A percentile compares a stretch with the other conserved stretches of the same genome.
These are phyloP conservation scores for Gentiana macrophylla DNA, from an alignment of 257 asterid genomes.

Conservation along the genomic window DNA sequence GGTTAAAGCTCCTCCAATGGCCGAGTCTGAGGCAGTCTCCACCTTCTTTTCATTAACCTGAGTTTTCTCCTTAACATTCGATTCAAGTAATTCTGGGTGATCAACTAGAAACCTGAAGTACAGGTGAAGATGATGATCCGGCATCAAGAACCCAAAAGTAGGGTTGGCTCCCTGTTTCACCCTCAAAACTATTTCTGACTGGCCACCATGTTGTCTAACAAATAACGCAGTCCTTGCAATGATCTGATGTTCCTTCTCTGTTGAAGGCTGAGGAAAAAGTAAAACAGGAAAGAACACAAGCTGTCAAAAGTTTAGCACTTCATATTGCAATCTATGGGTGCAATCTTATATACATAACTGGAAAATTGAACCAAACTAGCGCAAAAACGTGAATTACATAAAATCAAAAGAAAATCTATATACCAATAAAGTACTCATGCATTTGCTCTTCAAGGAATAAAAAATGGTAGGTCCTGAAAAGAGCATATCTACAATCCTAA, in stretches of 20 bases:
- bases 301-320: slow-evolving; percentile 18
- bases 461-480: slow-evolving; percentile 39
- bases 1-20: slow-evolving; percentile 64
- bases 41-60: slow-evolving; percentile 26
- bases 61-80: slow-evolving; percentile 35
- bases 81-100: slow-evolving; percentile 54
- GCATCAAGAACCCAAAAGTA: slow-evolving; percentile 97
- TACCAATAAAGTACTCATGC: slow-evolving; percentile 18
- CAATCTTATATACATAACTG: slow-evolving; percentile 5
- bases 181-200: slow-evolving; percentile 82
- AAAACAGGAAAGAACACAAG: slow-evolving; percentile 8
- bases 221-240: slow-evolving; percentile 86
- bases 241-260: slow-evolving; percentile 86
- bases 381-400: background rate
- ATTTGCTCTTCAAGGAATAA: slow-evolving; percentile 39
- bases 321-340: slow-evolving; percentile 5
- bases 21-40: slow-evolving; percentile 18
- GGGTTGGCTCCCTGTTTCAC: slow-evolving; percentile 96
- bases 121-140: slow-evolving; percentile 75
- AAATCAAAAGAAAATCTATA: slow-evolving; percentile 4
- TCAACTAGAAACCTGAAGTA: slow-evolving; percentile 86
- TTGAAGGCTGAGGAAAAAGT: slow-evolving; percentile 58
- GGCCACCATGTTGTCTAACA: slow-evolving; percentile 90
- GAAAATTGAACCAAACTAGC: background rate
- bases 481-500: slow-evolving; percentile 58